Evolutionary conservation across 2,329 filamentous ascomycete genomes (phyloP).

Genomic region (Aspergillus neotritici): DNA sequence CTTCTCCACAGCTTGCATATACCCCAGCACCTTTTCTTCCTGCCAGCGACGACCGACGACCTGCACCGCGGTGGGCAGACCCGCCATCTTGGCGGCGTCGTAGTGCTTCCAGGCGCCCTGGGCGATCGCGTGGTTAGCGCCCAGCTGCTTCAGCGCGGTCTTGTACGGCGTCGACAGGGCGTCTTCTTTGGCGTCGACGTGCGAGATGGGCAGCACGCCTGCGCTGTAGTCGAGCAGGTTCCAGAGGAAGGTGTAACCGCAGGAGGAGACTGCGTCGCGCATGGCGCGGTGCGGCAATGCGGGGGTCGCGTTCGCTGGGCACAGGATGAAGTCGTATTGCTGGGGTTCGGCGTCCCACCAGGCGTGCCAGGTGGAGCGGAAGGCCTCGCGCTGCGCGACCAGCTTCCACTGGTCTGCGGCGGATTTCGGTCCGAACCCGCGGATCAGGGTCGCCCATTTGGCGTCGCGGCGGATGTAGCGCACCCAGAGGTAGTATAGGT

Average conservation of each 20-base stretch:
- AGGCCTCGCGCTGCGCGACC: slow-evolving; percentile 69
- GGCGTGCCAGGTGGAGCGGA: slow-evolving; percentile 70
- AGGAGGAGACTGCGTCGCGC: slow-evolving; percentile 76
- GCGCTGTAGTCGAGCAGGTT: slow-evolving; percentile 86
- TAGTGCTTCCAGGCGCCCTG: slow-evolving; percentile 81
- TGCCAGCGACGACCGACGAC: slow-evolving; percentile 72
- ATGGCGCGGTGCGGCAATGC: slow-evolving; percentile 83
- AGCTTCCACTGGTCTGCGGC: slow-evolving; percentile 78
- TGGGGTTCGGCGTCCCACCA: slow-evolving; percentile 72
- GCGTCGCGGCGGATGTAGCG: slow-evolving; percentile 71
- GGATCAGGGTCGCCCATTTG: slow-evolving; percentile 72
- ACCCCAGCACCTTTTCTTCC: slow-evolving; percentile 79
- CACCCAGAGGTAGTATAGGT: slow-evolving; percentile 85
- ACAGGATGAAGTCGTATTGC: slow-evolving; percentile 72
- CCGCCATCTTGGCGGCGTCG: slow-evolving; percentile 75
- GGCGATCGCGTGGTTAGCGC: slow-evolving; percentile 69
- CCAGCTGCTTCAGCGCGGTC: slow-evolving; percentile 29
- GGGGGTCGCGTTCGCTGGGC: slow-evolving; percentile 83
- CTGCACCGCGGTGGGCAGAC: slow-evolving; percentile 80
- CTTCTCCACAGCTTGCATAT: slow-evolving; percentile 73
- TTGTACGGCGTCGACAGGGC: slow-evolving; percentile 53
- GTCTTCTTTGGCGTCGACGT: slow-evolving; percentile 67
- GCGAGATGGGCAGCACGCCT: slow-evolving; percentile 77
- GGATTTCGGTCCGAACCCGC: slow-evolving; percentile 66
- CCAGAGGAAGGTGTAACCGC: slow-evolving; percentile 90